phyloP scores from a whole-genome alignment of 768 basidiomycete genomes.

The Strobilomyces echinocephalus region DNA sequence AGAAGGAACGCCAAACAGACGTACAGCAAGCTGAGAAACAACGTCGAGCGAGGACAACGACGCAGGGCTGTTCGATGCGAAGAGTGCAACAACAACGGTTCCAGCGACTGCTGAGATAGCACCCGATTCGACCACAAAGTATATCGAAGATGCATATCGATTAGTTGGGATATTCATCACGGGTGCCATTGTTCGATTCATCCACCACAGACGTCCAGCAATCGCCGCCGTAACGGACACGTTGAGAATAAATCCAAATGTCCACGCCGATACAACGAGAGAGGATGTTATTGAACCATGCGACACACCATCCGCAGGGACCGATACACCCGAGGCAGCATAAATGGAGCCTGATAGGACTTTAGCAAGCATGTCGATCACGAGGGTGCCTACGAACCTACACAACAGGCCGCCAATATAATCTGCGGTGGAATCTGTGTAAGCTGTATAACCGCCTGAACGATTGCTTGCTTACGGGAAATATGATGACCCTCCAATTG shows the following conservation, averaged over 20 bases:
- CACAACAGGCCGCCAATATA: background rate
- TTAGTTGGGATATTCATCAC: background rate
- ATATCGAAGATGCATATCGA: background rate
- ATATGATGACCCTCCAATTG: constrained; percentile 1
- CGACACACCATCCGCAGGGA: background rate
- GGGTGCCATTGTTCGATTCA: background rate
- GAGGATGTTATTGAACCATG: background rate
- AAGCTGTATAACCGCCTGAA: background rate
- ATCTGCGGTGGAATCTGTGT: background rate
- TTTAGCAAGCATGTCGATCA: background rate
- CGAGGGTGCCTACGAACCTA: background rate
- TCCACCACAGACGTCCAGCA: background rate
- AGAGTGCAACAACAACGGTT: background rate
- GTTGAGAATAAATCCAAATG: background rate
- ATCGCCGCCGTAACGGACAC: background rate
- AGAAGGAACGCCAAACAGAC: background rate
- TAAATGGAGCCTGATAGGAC: background rate
- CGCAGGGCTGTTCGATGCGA: background rate
- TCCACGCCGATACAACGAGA: background rate
- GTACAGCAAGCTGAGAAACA: background rate
- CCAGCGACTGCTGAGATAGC: background rate
- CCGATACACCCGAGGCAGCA: no score
- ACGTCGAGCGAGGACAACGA: background rate
- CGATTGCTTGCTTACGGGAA: background rate
- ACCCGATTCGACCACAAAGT: background rate